Evolutionary conservation across 176 grass and related monocot species (phyloP).

Genomic region (Neostapfia colusana): DNA sequence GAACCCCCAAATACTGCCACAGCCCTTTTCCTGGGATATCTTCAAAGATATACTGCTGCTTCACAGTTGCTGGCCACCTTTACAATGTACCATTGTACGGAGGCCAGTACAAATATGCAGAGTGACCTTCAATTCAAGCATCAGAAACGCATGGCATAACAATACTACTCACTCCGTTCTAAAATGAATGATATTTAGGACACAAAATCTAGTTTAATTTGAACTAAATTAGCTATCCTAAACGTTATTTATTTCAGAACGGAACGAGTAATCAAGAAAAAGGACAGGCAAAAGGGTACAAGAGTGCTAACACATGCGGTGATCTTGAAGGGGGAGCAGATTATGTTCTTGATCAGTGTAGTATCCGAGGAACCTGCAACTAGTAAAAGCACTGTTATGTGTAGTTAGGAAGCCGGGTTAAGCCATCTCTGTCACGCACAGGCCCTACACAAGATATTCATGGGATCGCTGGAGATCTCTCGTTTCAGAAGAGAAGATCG

Average conservation of each 20-base stretch:
- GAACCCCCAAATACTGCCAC: constrained; percentile 17
- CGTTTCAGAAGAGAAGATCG: constrained; percentile 14
- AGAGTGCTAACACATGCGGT: constrained; percentile 29
- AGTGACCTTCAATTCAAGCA: constrained; percentile 37
- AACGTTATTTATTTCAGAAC: no score
- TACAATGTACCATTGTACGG: neutral
- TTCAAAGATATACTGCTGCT: constrained; percentile 21
- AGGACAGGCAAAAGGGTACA: constrained; percentile 33
- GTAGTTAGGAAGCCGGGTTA: neutral
- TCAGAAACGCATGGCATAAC: constrained; percentile 15
- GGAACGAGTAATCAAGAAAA: constrained; percentile 25
- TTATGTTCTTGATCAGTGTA: constrained; percentile 6
- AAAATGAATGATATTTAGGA: no score
- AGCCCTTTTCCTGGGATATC: constrained; percentile 28
- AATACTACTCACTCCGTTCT: no score
- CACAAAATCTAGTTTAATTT: no score
- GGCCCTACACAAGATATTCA: constrained; percentile 24
- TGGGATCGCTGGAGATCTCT: constrained; percentile 32
- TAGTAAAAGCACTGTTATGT: neutral
- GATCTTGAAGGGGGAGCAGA: constrained; percentile 33
- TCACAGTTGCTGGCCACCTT: constrained; percentile 26
- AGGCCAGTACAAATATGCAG: neutral
- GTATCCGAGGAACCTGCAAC: neutral
- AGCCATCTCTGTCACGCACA: neutral
- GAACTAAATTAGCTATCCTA: no score